A percentile compares a stretch with the other conserved stretches of the same genome.
These are phyloP conservation scores for Bacidia gigantensis DNA, from an alignment of 495 filamentous ascomycete genomes.

Conservation along the genomic window DNA sequence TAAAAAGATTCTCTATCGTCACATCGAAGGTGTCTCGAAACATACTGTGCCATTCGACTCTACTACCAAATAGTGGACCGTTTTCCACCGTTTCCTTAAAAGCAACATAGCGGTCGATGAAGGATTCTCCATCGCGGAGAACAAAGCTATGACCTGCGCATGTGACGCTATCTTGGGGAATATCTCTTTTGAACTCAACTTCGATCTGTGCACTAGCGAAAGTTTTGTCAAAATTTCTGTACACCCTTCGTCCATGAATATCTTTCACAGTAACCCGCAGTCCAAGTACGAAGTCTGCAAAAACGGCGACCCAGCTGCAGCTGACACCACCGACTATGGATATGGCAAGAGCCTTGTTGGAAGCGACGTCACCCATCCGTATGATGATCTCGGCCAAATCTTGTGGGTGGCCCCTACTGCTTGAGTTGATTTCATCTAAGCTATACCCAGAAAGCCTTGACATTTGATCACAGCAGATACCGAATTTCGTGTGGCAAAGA, in stretches of 20 bases:
- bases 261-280: neutral
- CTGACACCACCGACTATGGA: neutral
- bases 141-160: neutral
- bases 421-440: neutral
- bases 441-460: constrained; percentile 1
- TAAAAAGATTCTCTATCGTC: neutral
- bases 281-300: constrained; percentile 4
- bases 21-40: neutral
- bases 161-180: neutral
- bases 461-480: neutral
- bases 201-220: neutral
- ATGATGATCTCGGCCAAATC: constrained; percentile 4
- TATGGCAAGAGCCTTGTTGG: neutral
- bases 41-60: neutral
- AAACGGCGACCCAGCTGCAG: constrained; percentile 6
- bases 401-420: neutral
- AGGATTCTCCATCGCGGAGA: neutral
- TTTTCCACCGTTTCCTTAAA: neutral
- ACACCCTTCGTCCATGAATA: neutral
- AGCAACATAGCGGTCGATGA: neutral
- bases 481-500: neutral
- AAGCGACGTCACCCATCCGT: neutral
- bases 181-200: neutral
- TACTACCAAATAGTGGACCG: neutral
- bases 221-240: neutral